Base-by-base conservation (phyloP, 495 filamentous ascomycete species). In the Clavariopsis aquatica region DNA sequence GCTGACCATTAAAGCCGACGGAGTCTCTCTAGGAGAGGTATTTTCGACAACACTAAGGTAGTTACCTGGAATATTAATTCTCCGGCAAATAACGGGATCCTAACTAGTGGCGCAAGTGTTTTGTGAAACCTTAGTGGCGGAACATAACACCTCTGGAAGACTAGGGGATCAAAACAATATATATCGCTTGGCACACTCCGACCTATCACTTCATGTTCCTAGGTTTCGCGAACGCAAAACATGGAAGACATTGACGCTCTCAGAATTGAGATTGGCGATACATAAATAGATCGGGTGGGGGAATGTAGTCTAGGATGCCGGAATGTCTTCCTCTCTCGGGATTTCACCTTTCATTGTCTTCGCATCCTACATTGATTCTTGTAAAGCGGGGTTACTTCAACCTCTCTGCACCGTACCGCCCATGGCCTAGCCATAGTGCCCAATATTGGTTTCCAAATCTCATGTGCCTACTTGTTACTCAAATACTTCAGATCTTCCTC, bases 371-470 rank as follows among this genome's bases (percentile, higher is more conserved):
- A 68, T 20, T 75, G 65, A 62, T 77, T 77, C 54, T 53, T 56
- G 65, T 77, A 77, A 29, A 77, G 49, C 19, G 71, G 64, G 29
- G 57, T 64, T 45, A 69, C 64, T 28, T 70, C 72, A 34, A 76
- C 73, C 56, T 77, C 74, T 1, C 71, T 70, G 34, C 63, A 70
- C 75, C 75, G 76, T n/a, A 76, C 53, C 34, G 49, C 64, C 75
- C 75, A 78, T 15, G 74, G 68, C 43, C 72, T 52, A 10, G 58
- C 49, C 26, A 66, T 62, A 8, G 60, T 66, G 12, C 56, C 46
- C 45, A 47, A 36, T 13, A 52, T 72, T 17, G 64, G 55, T 17
- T 71, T 64, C 69, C 70, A 73, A 20, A 74, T 49, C 51, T 76
- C 76, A 23, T 63, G 65, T n/a, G 61, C 63, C 47, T 77, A 74